A percentile compares a stretch with the other conserved stretches of the same genome.
phyloP scores from a whole-genome alignment of 2,329 filamentous ascomycete genomes.

The Aureobasidium zeae region DNA sequence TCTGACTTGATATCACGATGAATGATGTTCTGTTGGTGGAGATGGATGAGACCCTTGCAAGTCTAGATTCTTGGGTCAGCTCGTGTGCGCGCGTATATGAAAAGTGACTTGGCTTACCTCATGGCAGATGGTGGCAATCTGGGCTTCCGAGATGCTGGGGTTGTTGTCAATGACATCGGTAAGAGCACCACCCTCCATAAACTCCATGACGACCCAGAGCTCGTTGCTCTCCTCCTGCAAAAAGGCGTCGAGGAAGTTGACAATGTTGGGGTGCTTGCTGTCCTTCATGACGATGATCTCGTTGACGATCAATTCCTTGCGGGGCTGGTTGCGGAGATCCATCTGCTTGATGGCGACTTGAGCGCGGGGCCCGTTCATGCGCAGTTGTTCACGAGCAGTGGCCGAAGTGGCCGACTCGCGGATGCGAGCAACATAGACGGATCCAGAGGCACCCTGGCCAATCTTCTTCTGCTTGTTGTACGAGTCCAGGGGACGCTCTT shows the following conservation, averaged over 20 bases:
- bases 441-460: constrained; percentile 93
- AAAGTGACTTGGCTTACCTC: constrained; percentile 59
- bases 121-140: constrained; percentile 92
- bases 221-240: constrained; percentile 88
- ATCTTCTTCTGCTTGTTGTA: constrained; percentile 99
- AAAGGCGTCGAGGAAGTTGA: constrained; percentile 97
- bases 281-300: constrained; percentile 99
- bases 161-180: constrained; percentile 99
- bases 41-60: constrained; percentile 85
- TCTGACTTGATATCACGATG: constrained; percentile 99
- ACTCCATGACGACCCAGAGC: constrained; percentile 99
- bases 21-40: constrained; percentile 94
- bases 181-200: constrained; percentile 95
- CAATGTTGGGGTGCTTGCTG: constrained; percentile 94
- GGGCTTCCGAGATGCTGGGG: constrained; percentile 82
- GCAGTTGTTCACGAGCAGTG: constrained; percentile 67
- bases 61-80: constrained; percentile 53
- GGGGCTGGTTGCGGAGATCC: constrained; percentile 92
- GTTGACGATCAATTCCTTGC: constrained; percentile 97
- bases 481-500: constrained; percentile 85
- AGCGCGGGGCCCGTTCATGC: constrained; percentile 68
- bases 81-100: neutral
- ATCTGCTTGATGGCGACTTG: constrained; percentile 99
- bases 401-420: constrained; percentile 78
- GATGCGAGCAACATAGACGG: constrained; percentile 94